A percentile compares a stretch with the other conserved stretches of the same genome.
Evolutionary conservation across 116 monocot genomes (phyloP).

Genomic region (Posidonia oceanica): DNA sequence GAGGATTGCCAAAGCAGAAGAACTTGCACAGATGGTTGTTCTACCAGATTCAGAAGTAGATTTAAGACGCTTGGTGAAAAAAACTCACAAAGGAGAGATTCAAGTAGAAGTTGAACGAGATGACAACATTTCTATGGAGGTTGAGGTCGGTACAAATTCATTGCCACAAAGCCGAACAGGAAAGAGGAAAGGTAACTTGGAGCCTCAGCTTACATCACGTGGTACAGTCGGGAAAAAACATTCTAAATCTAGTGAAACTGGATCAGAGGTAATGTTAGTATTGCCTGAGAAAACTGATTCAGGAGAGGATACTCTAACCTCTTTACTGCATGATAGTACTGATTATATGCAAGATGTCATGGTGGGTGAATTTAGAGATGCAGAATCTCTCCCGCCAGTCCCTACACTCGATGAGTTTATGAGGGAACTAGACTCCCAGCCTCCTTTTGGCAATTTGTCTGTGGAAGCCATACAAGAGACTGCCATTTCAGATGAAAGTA

Average conservation of each 20-base stretch:
- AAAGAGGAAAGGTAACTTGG: slow-evolving; percentile 12
- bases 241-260: slow-evolving; percentile 8
- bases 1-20: slow-evolving; percentile 90
- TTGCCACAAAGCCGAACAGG: slow-evolving; percentile 6
- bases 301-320: slow-evolving; percentile 8
- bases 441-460: slow-evolving; percentile 62
- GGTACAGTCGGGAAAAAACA: neutral
- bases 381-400: slow-evolving; percentile 56
- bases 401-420: slow-evolving; percentile 91
- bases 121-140: slow-evolving; percentile 49
- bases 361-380: slow-evolving; percentile 62
- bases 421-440: slow-evolving; percentile 73
- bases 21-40: slow-evolving; percentile 85
- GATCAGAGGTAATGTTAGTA: slow-evolving; percentile 9
- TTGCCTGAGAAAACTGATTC: slow-evolving; percentile 19
- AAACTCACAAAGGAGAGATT: slow-evolving; percentile 97
- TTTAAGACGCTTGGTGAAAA: slow-evolving; percentile 67
- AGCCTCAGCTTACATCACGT: neutral
- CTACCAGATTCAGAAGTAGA: slow-evolving; percentile 66
- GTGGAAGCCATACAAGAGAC: slow-evolving; percentile 14
- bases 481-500: slow-evolving; percentile 9
- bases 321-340: slow-evolving; percentile 31
- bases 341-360: slow-evolving; percentile 81
- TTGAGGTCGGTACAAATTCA: slow-evolving; percentile 37
- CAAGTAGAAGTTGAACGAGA: slow-evolving; percentile 78